Percentiles rank a stretch among this genome's conserved stretches.
phyloP scores from a whole-genome alignment of 306 rosid genomes.

The Rosa lucieae region DNA sequence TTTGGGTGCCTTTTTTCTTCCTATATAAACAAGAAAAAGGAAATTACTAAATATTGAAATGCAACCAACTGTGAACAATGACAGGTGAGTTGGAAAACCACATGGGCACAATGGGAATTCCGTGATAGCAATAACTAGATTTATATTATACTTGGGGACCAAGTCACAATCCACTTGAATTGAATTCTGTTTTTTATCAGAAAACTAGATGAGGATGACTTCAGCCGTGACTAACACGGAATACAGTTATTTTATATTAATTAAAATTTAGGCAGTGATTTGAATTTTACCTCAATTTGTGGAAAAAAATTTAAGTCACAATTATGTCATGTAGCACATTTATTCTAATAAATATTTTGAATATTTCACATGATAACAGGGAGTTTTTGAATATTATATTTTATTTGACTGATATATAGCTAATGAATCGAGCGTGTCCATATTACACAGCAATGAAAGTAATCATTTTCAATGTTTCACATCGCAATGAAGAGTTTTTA shows the following conservation, averaged over 20 bases:
- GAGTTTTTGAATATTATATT: too few species aligned
- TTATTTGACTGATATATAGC: too few species aligned
- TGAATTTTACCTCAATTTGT: neutral
- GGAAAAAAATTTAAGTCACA: too few species aligned
- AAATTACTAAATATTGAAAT: neutral
- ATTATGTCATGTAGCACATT: too few species aligned
- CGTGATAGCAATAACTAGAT: neutral
- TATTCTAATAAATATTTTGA: too few species aligned
- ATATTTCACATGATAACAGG: too few species aligned
- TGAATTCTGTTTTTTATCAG: neutral
- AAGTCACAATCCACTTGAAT: slow-evolving; percentile 16
- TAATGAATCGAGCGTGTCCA: too few species aligned
- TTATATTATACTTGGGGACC: slow-evolving; percentile 16
- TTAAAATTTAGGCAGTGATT: neutral
- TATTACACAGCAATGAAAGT: too few species aligned
- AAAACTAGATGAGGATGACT: slow-evolving; percentile 11
- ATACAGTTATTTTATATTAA: neutral
- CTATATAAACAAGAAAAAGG: too few species aligned
- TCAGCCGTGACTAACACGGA: slow-evolving; percentile 16
- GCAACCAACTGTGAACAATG: neutral
- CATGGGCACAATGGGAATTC: slow-evolving; percentile 28
- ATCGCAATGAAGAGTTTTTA: too few species aligned
- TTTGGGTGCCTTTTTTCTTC: too few species aligned
- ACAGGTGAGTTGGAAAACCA: neutral
- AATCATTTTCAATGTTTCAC: too few species aligned